phyloP scores from a whole-genome alignment of 2,329 filamentous ascomycete genomes.

The Colletotrichum brevisporum region DNA sequence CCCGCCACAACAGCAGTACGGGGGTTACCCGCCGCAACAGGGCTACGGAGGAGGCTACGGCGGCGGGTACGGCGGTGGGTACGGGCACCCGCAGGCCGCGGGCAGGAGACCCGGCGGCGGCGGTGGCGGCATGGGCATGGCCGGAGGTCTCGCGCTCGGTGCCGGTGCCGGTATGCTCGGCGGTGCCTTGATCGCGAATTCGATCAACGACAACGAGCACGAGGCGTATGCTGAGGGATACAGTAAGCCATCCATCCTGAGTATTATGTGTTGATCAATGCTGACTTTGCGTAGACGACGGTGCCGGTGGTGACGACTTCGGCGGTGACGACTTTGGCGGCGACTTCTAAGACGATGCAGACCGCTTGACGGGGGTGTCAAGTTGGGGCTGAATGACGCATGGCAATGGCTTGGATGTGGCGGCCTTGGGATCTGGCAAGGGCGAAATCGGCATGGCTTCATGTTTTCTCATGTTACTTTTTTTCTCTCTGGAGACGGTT shows the following conservation, averaged over 20 bases:
- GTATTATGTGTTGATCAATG: neutral
- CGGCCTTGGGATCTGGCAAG: neutral
- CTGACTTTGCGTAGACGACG: slow-evolving; percentile 42
- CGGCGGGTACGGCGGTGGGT: slow-evolving; percentile 50
- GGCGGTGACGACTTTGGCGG: slow-evolving; percentile 50
- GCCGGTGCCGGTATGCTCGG: slow-evolving; percentile 86
- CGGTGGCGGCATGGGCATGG: slow-evolving; percentile 68
- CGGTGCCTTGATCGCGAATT: slow-evolving; percentile 78
- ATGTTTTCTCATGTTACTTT: slow-evolving; percentile 22
- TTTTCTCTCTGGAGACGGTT: neutral
- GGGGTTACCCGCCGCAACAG: slow-evolving; percentile 50
- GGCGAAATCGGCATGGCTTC: slow-evolving; percentile 2
- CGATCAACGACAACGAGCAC: slow-evolving; percentile 74
- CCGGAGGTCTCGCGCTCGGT: slow-evolving; percentile 82
- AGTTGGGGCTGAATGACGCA: neutral
- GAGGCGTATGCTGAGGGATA: slow-evolving; percentile 67
- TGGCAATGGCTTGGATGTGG: neutral
- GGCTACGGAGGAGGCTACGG: slow-evolving; percentile 48
- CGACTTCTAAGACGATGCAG: slow-evolving; percentile 53
- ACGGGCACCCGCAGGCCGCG: slow-evolving; percentile 41
- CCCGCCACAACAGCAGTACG: slow-evolving; percentile 52
- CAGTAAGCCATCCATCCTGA: slow-evolving; percentile 47
- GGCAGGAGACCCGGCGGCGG: slow-evolving; percentile 51
- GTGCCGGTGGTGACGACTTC: slow-evolving; percentile 37
- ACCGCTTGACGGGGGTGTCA: no score